Evolutionary conservation across 1,284 basidiomycete species (phyloP).

Genomic region (Trametes pubescens): DNA sequence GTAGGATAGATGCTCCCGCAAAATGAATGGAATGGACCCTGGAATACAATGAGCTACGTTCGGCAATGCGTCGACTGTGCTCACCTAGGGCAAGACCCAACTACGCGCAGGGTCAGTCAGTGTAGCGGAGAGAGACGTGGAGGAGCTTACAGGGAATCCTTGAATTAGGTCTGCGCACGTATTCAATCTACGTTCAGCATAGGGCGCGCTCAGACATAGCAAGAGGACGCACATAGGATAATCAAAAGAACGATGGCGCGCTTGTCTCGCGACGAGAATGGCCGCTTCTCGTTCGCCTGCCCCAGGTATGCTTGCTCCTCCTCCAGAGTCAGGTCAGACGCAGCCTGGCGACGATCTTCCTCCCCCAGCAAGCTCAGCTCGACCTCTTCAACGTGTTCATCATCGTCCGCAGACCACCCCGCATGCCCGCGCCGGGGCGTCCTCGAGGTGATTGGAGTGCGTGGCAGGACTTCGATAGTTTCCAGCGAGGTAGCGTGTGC

Average conservation of each 20-base stretch:
- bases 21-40: conserved; percentile 97
- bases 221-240: conserved; percentile 79
- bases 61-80: conserved; percentile 24
- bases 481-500: conserved; percentile 60
- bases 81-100: conserved; percentile 78
- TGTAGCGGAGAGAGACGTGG: not conserved
- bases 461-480: conserved; percentile 70
- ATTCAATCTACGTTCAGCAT: conserved; percentile 1
- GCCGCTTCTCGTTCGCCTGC: conserved; percentile 49
- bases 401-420: conserved; percentile 36
- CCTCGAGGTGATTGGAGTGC: conserved; percentile 59
- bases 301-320: conserved; percentile 40
- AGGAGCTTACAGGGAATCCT: conserved; percentile 88
- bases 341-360: conserved; percentile 60
- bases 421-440: conserved; percentile 47
- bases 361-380: conserved; percentile 71
- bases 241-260: conserved; percentile 88
- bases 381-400: conserved; percentile 59
- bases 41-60: conserved; percentile 11
- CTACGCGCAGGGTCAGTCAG: conserved; percentile 46
- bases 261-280: conserved; percentile 80
- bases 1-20: conserved; percentile 95
- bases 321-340: conserved; percentile 45
- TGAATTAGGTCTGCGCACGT: conserved; percentile 82
- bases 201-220: conserved; percentile 13